Evolutionary conservation across 2,329 filamentous ascomycete genomes (phyloP).

Genomic region (Chrysoporthe cubensis): DNA sequence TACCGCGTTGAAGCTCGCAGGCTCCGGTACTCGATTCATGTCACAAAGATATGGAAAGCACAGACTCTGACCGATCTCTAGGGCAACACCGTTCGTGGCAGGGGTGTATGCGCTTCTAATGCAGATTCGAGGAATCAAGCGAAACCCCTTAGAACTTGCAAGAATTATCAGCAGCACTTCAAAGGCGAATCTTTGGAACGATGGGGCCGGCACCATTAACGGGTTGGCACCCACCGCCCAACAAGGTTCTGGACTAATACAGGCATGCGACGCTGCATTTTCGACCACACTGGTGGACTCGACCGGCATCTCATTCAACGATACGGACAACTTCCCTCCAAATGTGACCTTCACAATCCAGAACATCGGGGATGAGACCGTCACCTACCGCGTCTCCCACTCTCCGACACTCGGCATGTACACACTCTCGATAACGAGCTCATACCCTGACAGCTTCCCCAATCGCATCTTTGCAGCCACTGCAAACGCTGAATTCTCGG

Average conservation of each 20-base stretch:
- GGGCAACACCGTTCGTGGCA: slow-evolving; percentile 51
- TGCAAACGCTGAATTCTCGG: slow-evolving; percentile 31
- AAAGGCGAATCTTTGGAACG: slow-evolving; percentile 38
- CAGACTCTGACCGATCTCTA: not conserved
- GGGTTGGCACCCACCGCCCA: slow-evolving; percentile 43
- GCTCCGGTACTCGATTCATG: not conserved
- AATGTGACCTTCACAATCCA: slow-evolving; percentile 42
- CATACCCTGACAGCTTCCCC: slow-evolving; percentile 7
- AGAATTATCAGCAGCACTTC: slow-evolving; percentile 30
- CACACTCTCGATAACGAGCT: slow-evolving; percentile 28
- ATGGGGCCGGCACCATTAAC: slow-evolving; percentile 31
- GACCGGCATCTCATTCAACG: slow-evolving; percentile 48
- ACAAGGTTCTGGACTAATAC: slow-evolving; percentile 48
- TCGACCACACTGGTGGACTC: slow-evolving; percentile 42
- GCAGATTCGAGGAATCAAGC: slow-evolving; percentile 16
- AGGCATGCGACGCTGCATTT: slow-evolving; percentile 46
- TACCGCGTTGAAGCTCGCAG: not conserved
- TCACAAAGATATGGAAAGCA: not conserved
- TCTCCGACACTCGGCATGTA: slow-evolving; percentile 44
- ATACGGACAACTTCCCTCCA: slow-evolving; percentile 43
- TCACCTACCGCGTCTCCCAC: slow-evolving; percentile 45
- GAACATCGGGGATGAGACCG: slow-evolving; percentile 42
- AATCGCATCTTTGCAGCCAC: slow-evolving; percentile 21
- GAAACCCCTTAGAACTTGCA: slow-evolving; percentile 11
- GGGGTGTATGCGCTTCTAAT: slow-evolving; percentile 25